Percentiles rank a stretch among this genome's conserved stretches.
phyloP scores from a whole-genome alignment of 345 rosid genomes.

The Populus simonii region DNA sequence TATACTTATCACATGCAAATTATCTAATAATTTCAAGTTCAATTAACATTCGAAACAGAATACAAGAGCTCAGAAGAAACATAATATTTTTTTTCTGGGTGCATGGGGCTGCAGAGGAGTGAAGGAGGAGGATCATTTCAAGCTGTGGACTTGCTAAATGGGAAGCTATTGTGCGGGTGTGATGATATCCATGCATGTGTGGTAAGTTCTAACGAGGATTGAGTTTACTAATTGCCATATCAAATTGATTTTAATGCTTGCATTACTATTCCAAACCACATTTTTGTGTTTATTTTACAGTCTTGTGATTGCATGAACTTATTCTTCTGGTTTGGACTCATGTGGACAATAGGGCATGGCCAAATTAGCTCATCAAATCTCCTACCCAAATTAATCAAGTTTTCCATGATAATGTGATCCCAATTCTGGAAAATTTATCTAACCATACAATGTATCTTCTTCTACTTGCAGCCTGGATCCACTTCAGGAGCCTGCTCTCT shows the following conservation, averaged over 20 bases:
- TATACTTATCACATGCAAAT: background rate
- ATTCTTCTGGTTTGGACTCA: background rate
- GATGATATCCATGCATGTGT: conserved; percentile 43
- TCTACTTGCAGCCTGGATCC: conserved; percentile 4
- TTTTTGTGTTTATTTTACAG: too few species aligned
- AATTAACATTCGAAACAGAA: background rate
- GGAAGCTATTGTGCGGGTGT: conserved; percentile 47
- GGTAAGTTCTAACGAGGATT: background rate
- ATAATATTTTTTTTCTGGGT: background rate
- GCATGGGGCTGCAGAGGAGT: conserved; percentile 37
- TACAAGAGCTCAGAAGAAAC: background rate
- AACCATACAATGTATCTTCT: background rate
- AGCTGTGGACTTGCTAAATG: conserved; percentile 57
- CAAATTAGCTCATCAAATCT: background rate
- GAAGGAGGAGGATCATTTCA: conserved; percentile 59
- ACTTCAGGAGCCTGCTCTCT: too few species aligned
- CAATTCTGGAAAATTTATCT: too few species aligned
- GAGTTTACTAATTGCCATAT: background rate
- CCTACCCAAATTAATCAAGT: too few species aligned
- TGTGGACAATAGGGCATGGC: background rate
- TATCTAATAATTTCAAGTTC: background rate
- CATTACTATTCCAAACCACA: too few species aligned
- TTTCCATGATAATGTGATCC: background rate
- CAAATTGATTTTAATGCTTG: background rate
- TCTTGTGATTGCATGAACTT: background rate